Evolutionary conservation across 1,284 basidiomycete species (phyloP).

Genomic region (Athelia psychrophila): DNA sequence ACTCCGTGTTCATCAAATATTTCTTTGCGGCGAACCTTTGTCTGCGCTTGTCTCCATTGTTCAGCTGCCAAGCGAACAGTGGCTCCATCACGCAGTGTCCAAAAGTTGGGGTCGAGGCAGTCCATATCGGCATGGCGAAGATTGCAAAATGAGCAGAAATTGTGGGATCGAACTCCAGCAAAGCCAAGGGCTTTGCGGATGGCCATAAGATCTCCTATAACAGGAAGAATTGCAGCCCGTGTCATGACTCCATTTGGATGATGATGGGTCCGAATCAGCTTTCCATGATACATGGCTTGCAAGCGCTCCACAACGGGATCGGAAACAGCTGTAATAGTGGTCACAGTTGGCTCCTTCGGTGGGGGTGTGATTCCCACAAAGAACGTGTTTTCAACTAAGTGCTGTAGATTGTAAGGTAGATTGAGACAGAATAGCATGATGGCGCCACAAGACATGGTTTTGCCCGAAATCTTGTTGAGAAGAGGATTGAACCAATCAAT

Average conservation of each 20-base stretch:
- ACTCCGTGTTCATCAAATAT: slow-evolving; percentile 18
- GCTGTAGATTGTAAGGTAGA: slow-evolving; percentile 18
- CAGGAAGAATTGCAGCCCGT: slow-evolving; percentile 16
- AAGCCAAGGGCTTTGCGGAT: slow-evolving; percentile 25
- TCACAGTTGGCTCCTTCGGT: slow-evolving; percentile 12
- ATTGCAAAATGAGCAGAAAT: slow-evolving; percentile 26
- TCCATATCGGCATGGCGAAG: slow-evolving; percentile 7
- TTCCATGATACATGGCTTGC: slow-evolving; percentile 6
- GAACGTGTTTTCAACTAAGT: slow-evolving; percentile 22
- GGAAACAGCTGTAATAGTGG: slow-evolving; percentile 17
- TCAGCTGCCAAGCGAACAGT: slow-evolving; percentile 9
- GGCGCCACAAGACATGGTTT: slow-evolving; percentile 19
- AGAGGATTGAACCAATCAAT: slow-evolving; percentile 36
- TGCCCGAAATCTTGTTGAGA: slow-evolving; percentile 22
- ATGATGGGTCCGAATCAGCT: slow-evolving; percentile 12
- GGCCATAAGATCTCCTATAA: slow-evolving; percentile 27
- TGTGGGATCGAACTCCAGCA: slow-evolving; percentile 10
- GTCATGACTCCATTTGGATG: slow-evolving; percentile 20
- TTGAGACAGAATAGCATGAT: slow-evolving; percentile 24
- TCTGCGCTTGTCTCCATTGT: slow-evolving; percentile 6
- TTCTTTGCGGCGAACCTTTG: slow-evolving; percentile 5
- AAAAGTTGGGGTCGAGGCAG: slow-evolving; percentile 10
- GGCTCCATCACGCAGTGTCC: slow-evolving; percentile 8
- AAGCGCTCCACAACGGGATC: slow-evolving; percentile 11
- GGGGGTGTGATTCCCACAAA: slow-evolving; percentile 22